Conservation (phyloP, 2,329 filamentous ascomycete genomes). For the Paracorniculantispora psalliotae region DNA sequence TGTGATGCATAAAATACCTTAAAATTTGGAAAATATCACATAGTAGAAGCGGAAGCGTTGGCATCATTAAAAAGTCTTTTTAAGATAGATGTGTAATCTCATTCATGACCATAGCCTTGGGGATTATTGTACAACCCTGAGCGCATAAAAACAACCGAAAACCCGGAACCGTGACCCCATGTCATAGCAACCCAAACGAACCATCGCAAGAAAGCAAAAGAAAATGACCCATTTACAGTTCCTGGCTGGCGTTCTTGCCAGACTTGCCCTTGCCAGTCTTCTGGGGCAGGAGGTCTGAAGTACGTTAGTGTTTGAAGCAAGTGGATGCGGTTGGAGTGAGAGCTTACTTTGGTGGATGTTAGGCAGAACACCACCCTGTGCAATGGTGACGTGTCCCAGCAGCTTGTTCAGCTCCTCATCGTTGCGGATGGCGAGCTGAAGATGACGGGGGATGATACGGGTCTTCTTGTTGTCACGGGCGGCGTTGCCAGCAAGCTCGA, state of each 20-base stretch:
- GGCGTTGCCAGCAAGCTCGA: conserved; percentile 97
- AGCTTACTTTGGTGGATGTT: conserved; percentile 94
- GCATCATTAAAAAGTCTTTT: conserved; percentile 29
- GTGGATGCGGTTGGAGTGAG: not conserved
- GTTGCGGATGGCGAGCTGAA: conserved; percentile 98
- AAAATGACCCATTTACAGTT: conserved; percentile 64
- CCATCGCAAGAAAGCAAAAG: conserved; percentile 52
- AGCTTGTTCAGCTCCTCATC: conserved; percentile 99
- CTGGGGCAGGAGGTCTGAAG: conserved; percentile 91
- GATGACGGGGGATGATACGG: conserved; percentile 97
- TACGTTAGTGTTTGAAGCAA: conserved; percentile 32
- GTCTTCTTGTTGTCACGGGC: conserved; percentile 99
- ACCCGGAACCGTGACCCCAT: conserved; percentile 76
- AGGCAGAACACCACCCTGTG: conserved; percentile 93
- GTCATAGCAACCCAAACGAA: conserved; percentile 74
- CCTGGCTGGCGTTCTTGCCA: conserved; percentile 88
- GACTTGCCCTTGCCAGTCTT: conserved; percentile 83
- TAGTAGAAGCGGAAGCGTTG: conserved; percentile 15
- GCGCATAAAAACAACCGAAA: conserved; percentile 54
- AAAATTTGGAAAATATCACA: too few relatives aligned
- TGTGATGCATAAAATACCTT: too few relatives aligned
- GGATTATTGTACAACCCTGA: conserved; percentile 70
- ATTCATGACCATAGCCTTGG: conserved; percentile 64
- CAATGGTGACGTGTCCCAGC: conserved; percentile 91
- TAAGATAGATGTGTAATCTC: conserved; percentile 43